Base-by-base conservation (phyloP, 208 protist species). In the Kentomonas sorsogonicus region DNA sequence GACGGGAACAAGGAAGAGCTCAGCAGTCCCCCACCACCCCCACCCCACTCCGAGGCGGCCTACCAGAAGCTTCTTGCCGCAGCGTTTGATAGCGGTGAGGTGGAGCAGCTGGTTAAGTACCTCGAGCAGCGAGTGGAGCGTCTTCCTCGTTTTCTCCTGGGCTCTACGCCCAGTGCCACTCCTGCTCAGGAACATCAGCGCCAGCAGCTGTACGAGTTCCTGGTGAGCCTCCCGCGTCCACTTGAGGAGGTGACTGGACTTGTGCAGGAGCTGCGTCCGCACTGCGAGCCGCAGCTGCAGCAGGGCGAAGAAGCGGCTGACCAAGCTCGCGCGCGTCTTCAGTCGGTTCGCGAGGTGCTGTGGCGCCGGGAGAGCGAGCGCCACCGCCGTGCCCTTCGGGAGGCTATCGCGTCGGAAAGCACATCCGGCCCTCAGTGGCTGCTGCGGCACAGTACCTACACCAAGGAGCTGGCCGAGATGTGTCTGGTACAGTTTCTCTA, bases 391-490 rank as follows among this genome's bases (percentile, higher is more conserved):
- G 71, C 80, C 13, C 60, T 94, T 9, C 61, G 52, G 13, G 66
- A 66, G 38, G 65, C 75, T 20, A 78, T 91, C 59, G 50, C 66
- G n/a, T 59, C 72, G 6, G 54, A 68, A 46, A 66, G 68, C 27
- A 62, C 56, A 20, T 73, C 89, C 65, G 55, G 79, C 16, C 50
- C 74, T 4, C 59, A 77, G n/a, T 91, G 83, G 88, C 43, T 88
- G 11, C 64, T 74, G 5, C 63, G 63, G 38, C 69, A 70, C 13
- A 76, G 77, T 48, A 45, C 41, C 2, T 89, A 74, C 63, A 80
- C 81, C 5, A 54, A 75, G 54, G 84, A 94, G 68, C 48, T 92
- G 47, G 79, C 88, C 27, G 88, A 94, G 69, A 90, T 82, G 81
- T 86, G 79, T 38, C 69, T 90, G 30, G 36, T 91, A 30, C 63